Percentiles rank a stretch among this genome's conserved stretches.
These are phyloP conservation scores for Lathyrus sativus DNA, from an alignment of 306 rosid species.

Conservation along the genomic window DNA sequence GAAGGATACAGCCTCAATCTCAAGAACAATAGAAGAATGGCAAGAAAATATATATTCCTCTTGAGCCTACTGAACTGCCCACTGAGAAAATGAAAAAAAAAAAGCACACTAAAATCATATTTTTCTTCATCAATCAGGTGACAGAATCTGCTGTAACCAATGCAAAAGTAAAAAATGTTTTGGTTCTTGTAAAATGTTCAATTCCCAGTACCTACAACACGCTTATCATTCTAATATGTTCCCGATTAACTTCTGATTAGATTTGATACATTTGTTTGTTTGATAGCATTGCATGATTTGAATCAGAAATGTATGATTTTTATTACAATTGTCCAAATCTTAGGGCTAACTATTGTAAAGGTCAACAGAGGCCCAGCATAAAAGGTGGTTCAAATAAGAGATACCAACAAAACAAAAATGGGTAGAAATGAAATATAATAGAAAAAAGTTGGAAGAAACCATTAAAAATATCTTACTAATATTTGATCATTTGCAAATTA, in stretches of 20 bases:
- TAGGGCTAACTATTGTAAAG: neutral
- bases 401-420: neutral
- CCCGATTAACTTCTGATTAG: neutral
- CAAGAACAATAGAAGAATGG: neutral
- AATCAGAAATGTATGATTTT: conserved; percentile 5
- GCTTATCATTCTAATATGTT: conserved; percentile 1
- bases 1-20: conserved; percentile 1
- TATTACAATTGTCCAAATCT: neutral
- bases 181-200: neutral
- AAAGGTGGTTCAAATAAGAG: neutral
- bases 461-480: neutral
- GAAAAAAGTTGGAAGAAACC: neutral
- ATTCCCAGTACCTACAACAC: conserved; percentile 2
- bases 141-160: neutral
- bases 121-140: conserved; percentile 1
- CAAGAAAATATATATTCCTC: neutral
- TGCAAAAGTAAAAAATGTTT: neutral
- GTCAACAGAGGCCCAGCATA: neutral
- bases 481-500: neutral
- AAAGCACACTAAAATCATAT: neutral
- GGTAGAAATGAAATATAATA: neutral
- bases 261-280: neutral
- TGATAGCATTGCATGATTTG: neutral
- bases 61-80: neutral
- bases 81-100: neutral